phyloP scores from a whole-genome alignment of 1,284 basidiomycete genomes.

The Gomphus bonarii region DNA sequence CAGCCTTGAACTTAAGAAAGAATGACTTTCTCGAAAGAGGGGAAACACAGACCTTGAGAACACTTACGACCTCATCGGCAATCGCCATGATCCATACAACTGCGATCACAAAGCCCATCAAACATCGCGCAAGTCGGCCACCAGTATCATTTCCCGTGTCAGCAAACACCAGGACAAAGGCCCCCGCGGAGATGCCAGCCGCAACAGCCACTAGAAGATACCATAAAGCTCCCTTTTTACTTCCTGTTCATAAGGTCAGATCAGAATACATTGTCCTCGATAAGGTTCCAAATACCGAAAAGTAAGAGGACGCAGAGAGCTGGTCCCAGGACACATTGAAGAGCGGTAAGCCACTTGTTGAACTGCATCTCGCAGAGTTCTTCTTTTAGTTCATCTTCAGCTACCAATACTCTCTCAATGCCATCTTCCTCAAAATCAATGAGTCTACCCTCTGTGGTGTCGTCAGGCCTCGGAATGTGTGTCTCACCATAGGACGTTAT shows the following conservation, averaged over 20 bases:
- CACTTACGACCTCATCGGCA: slow-evolving; percentile 86
- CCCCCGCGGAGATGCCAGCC: slow-evolving; percentile 43
- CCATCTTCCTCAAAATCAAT: slow-evolving; percentile 66
- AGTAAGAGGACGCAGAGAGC: slow-evolving; percentile 66
- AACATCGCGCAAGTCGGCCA: slow-evolving; percentile 67
- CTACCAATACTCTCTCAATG: slow-evolving; percentile 47
- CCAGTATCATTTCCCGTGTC: slow-evolving; percentile 48
- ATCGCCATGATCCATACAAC: slow-evolving; percentile 95
- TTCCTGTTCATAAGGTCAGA: slow-evolving; percentile 30
- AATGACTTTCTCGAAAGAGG: neutral
- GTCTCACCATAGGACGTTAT: slow-evolving; percentile 45
- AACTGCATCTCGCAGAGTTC: slow-evolving; percentile 56
- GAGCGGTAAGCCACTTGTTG: slow-evolving; percentile 74
- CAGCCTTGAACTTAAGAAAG: slow-evolving; percentile 6
- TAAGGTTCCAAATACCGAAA: slow-evolving; percentile 44
- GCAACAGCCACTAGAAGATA: slow-evolving; percentile 45
- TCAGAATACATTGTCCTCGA: neutral
- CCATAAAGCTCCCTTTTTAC: slow-evolving; percentile 42
- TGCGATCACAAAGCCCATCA: slow-evolving; percentile 80
- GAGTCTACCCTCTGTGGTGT: slow-evolving; percentile 29
- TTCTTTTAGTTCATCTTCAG: slow-evolving; percentile 55
- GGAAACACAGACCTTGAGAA: slow-evolving; percentile 54
- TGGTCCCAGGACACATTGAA: slow-evolving; percentile 73
- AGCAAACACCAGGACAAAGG: slow-evolving; percentile 52
- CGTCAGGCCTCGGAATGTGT: slow-evolving; percentile 20